phyloP scores from a whole-genome alignment of 192 early-diverging fungal species.

The Phycomyces blakesleeanus region DNA sequence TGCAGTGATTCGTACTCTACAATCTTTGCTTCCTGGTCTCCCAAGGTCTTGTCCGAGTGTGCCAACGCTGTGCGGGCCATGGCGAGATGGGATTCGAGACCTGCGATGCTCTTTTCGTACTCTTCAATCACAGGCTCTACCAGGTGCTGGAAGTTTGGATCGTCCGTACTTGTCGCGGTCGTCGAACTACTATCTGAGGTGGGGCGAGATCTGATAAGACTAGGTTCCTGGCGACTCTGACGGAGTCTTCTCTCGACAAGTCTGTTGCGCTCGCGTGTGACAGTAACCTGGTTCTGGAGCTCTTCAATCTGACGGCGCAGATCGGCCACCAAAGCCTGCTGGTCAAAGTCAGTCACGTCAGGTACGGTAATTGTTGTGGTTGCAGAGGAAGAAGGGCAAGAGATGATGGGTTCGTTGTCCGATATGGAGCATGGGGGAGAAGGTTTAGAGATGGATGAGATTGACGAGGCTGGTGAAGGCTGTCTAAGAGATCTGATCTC shows the following conservation, averaged over 20 bases:
- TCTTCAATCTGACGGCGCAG: slow-evolving; percentile 28
- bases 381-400: slow-evolving; percentile 18
- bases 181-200: too few relatives aligned
- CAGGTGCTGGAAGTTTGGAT: slow-evolving; percentile 42
- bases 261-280: slow-evolving; percentile 22
- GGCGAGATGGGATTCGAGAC: slow-evolving; percentile 57
- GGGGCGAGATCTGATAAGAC: not conserved
- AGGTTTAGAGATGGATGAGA: not conserved
- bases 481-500: slow-evolving; percentile 51
- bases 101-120: slow-evolving; percentile 63
- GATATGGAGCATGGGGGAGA: slow-evolving; percentile 16
- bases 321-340: not conserved
- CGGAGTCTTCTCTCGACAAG: slow-evolving; percentile 15
- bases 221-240: not conserved
- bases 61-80: slow-evolving; percentile 53
- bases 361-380: slow-evolving; percentile 1
- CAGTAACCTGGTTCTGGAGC: slow-evolving; percentile 24
- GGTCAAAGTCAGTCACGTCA: not conserved
- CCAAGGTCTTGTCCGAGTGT: slow-evolving; percentile 48
- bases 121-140: slow-evolving; percentile 69
- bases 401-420: not conserved
- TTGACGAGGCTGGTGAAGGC: not conserved
- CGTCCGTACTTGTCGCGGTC: not conserved
- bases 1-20: slow-evolving; percentile 39
- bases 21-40: slow-evolving; percentile 55